A percentile compares a stretch with the other conserved stretches of the same genome.
Evolutionary conservation across 192 early-diverging fungal genomes (phyloP).

Genomic region (Linnemannia exigua): DNA sequence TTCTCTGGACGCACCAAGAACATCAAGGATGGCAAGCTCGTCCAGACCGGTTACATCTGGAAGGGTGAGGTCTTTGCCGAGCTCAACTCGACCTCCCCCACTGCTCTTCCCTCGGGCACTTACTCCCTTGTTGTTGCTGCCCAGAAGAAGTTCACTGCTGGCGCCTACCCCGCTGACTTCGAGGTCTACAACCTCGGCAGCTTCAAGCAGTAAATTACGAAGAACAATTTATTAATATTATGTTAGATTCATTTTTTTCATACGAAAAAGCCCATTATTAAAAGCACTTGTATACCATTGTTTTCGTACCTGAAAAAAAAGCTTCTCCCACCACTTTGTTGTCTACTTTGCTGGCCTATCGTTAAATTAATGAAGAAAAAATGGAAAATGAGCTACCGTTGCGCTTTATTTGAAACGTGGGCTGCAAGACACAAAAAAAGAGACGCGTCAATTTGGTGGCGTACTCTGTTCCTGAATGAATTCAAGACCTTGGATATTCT

Average conservation of each 20-base stretch:
- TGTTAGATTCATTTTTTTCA: not conserved
- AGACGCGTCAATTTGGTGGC: no score
- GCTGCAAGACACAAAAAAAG: no score
- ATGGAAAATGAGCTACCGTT: no score
- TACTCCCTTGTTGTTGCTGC: conserved; percentile 38
- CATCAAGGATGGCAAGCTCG: not conserved
- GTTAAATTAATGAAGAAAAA: no score
- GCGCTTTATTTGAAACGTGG: no score
- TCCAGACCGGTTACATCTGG: conserved; percentile 28
- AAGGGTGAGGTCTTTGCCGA: conserved; percentile 18
- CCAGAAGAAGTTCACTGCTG: conserved; percentile 47
- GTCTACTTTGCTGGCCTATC: not conserved
- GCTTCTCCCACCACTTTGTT: not conserved
- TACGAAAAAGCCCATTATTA: conserved; percentile 4
- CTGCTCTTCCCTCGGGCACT: conserved; percentile 16
- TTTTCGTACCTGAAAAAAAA: conserved; percentile 1
- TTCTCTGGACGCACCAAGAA: conserved; percentile 14
- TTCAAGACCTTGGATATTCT: no score
- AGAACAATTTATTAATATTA: not conserved
- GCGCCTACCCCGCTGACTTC: conserved; percentile 35
- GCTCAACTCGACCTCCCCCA: not conserved
- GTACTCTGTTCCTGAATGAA: no score
- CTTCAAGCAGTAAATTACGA: conserved; percentile 17
- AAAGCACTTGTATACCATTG: not conserved
- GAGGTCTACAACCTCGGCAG: conserved; percentile 31